Evolutionary conservation across 2,329 filamentous ascomycete genomes (phyloP).

Genomic region (Aspergillus novoparasiticus): DNA sequence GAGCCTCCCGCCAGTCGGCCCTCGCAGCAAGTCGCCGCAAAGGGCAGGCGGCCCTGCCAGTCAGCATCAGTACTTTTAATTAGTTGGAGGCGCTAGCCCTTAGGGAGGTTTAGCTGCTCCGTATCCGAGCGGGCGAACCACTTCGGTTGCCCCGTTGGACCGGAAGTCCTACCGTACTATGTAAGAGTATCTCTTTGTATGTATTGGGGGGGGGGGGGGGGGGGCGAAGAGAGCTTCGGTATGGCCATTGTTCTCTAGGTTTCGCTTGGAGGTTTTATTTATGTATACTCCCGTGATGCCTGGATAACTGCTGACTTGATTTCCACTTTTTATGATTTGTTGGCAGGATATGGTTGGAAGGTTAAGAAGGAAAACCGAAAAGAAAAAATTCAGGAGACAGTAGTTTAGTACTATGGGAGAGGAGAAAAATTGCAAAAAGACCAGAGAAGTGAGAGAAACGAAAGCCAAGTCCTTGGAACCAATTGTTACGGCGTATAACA

Average conservation of each 20-base stretch:
- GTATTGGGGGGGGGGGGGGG: conserved; percentile 3
- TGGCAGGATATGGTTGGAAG: conserved; percentile 3
- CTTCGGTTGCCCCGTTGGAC: conserved; percentile 21
- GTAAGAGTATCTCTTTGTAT: conserved; percentile 3
- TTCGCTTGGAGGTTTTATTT: neutral
- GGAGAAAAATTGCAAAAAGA: conserved; percentile 6
- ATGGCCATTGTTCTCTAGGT: neutral
- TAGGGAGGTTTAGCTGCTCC: conserved; percentile 8
- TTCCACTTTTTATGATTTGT: conserved; percentile 3
- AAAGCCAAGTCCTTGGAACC: neutral
- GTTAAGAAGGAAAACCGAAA: neutral
- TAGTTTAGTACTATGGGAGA: neutral
- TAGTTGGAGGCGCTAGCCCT: conserved; percentile 12
- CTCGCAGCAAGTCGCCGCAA: conserved; percentile 37
- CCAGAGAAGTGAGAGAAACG: neutral
- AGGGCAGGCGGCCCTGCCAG: conserved; percentile 31
- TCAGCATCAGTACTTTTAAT: conserved; percentile 24
- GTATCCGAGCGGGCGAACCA: conserved; percentile 22
- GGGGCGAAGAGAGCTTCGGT: neutral
- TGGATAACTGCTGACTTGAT: neutral
- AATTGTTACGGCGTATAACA: conserved; percentile 4
- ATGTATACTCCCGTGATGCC: neutral
- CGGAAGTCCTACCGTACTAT: conserved; percentile 7
- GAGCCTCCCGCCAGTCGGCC: conserved; percentile 28
- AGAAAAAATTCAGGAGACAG: neutral